Percentiles rank a stretch among this genome's conserved stretches.
phyloP scores from a whole-genome alignment of 495 filamentous ascomycete species.

The Xylona heveae region DNA sequence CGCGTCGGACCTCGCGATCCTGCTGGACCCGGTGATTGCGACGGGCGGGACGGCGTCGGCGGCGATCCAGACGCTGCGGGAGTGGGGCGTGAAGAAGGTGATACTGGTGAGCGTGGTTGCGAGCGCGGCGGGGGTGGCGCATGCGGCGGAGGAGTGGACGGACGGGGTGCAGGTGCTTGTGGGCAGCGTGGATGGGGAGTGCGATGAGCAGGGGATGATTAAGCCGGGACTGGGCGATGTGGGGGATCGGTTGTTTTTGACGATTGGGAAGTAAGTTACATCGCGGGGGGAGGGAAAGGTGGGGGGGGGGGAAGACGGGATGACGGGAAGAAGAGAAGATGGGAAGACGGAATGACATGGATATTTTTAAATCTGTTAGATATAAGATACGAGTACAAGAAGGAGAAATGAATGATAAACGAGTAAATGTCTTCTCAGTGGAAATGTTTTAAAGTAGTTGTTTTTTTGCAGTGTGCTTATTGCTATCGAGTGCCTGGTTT shows the following conservation, averaged over 20 bases:
- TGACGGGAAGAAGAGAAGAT: not conserved
- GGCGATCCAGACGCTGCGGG: slow-evolving; percentile 68
- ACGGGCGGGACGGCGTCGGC: slow-evolving; percentile 79
- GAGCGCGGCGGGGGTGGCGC: slow-evolving; percentile 38
- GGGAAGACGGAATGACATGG: not conserved
- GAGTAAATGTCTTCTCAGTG: too few relatives aligned
- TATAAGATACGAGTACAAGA: too few relatives aligned
- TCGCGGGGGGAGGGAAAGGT: not conserved
- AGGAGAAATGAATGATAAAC: too few relatives aligned
- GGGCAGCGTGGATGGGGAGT: slow-evolving; percentile 51
- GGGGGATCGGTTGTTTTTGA: slow-evolving; percentile 81
- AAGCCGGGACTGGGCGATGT: slow-evolving; percentile 81
- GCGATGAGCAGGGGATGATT: slow-evolving; percentile 69
- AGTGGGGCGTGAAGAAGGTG: slow-evolving; percentile 76
- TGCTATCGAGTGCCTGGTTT: too few relatives aligned
- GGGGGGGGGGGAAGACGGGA: not conserved
- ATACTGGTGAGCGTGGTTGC: slow-evolving; percentile 60
- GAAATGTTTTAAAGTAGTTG: too few relatives aligned
- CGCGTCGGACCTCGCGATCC: slow-evolving; percentile 42
- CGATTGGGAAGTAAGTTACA: slow-evolving; percentile 58
- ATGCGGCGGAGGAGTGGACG: slow-evolving; percentile 50
- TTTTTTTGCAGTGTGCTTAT: too few relatives aligned
- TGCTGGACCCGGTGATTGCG: slow-evolving; percentile 84
- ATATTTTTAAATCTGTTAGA: too few relatives aligned
- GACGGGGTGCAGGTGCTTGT: slow-evolving; percentile 65